Evolutionary conservation across 2,329 filamentous ascomycete species (phyloP).

Genomic region (Claviceps pazoutovae): DNA sequence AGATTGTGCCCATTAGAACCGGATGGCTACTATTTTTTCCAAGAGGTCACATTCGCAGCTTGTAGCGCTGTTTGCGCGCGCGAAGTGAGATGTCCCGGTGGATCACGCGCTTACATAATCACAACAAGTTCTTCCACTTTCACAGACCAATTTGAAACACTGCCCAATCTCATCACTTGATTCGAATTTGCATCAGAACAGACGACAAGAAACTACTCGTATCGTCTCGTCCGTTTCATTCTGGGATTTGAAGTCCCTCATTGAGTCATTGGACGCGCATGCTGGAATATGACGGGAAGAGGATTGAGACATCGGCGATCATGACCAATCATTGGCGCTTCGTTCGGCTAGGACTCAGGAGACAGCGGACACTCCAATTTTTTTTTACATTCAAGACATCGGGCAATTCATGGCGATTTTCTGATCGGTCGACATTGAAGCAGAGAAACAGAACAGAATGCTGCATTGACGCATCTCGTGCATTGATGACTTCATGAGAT

Average conservation of each 20-base stretch:
- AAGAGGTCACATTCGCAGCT: slow-evolving; percentile 10
- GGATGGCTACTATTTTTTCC: slow-evolving; percentile 11
- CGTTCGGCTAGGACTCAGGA: no score
- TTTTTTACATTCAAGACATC: no score
- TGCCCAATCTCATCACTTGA: background rate
- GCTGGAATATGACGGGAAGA: no score
- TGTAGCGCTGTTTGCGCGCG: slow-evolving; percentile 15
- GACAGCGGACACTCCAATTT: no score
- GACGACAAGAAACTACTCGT: background rate
- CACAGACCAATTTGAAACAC: background rate
- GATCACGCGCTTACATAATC: slow-evolving; percentile 1
- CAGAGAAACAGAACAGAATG: background rate
- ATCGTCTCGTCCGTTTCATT: background rate
- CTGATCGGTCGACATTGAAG: background rate
- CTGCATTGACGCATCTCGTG: background rate
- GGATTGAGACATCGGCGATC: background rate
- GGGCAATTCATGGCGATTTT: no score
- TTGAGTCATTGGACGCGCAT: background rate
- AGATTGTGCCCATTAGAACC: background rate
- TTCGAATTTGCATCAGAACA: background rate
- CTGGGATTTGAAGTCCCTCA: background rate
- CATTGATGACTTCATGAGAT: background rate
- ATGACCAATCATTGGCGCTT: background rate
- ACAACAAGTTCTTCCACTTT: background rate
- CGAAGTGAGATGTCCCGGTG: slow-evolving; percentile 6